A percentile compares a stretch with the other conserved stretches of the same genome.
Conservation (phyloP, 148 eudicot species). For the Camellia granthamiana region DNA sequence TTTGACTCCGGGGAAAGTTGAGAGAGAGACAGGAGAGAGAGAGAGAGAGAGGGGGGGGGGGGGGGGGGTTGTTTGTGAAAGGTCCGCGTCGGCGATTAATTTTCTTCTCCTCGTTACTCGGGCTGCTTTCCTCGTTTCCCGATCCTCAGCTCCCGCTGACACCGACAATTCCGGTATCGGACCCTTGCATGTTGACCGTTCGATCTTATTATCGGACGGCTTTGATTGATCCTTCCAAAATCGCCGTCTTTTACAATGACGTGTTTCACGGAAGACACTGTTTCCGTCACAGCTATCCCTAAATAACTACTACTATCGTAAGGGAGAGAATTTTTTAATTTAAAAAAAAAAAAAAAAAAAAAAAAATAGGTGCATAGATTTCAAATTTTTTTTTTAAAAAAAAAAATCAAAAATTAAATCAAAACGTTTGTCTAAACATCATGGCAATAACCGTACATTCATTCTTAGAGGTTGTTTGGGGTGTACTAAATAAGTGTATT, state of each 20-base stretch:
- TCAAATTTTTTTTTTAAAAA: too few relatives aligned
- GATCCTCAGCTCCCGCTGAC: constrained; percentile 14
- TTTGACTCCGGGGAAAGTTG: not conserved
- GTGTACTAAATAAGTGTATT: too few relatives aligned
- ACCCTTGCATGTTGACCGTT: not conserved
- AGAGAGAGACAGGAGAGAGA: not conserved
- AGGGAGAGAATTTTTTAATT: too few relatives aligned
- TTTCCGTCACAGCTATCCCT: not conserved
- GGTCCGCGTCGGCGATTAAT: constrained; percentile 6
- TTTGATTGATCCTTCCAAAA: constrained; percentile 1
- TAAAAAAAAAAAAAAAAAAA: too few relatives aligned
- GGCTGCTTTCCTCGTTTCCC: constrained; percentile 4
- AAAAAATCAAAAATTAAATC: too few relatives aligned
- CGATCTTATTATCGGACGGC: not conserved
- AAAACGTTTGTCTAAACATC: too few relatives aligned
- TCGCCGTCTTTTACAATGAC: not conserved
- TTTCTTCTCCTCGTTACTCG: constrained; percentile 15
- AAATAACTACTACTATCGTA: not conserved
- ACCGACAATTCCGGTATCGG: constrained; percentile 8
- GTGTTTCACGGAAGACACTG: constrained; percentile 11
- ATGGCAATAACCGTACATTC: too few relatives aligned
- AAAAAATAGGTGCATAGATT: too few relatives aligned
- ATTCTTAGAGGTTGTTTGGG: too few relatives aligned
- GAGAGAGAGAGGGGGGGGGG: not conserved
- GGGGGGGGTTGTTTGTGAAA: not conserved